Conservation (phyloP, 139 green algal genomes). For the Diplosphaera chodatii region DNA sequence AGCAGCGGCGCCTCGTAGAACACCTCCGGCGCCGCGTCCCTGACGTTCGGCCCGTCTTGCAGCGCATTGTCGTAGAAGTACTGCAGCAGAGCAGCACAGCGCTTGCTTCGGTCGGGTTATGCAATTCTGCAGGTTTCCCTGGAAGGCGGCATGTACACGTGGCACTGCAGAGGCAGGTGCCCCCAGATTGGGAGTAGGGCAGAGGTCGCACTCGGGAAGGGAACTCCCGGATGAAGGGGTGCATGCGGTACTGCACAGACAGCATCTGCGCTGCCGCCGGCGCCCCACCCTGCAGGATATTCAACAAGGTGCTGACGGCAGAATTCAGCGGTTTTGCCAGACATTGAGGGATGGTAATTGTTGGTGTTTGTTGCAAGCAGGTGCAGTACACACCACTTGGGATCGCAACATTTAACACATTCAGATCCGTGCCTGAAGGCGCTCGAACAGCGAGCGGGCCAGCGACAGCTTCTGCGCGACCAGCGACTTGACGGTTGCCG, state of each 20-base stretch:
- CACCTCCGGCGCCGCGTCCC: slow-evolving; percentile 13
- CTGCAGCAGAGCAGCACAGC: background rate
- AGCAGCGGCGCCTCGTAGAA: slow-evolving; percentile 57
- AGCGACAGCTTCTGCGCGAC: slow-evolving; percentile 49
- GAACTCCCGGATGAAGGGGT: slow-evolving; percentile 79
- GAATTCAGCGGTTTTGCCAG: too few relatives aligned
- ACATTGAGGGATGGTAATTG: too few relatives aligned
- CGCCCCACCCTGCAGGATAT: slow-evolving; percentile 15
- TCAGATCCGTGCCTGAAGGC: slow-evolving; percentile 35
- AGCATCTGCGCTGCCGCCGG: slow-evolving; percentile 43
- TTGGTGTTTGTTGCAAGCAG: background rate
- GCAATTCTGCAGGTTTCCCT: too few relatives aligned
- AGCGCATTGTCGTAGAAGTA: slow-evolving; percentile 73
- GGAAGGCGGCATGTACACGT: too few relatives aligned
- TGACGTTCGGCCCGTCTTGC: slow-evolving; percentile 36
- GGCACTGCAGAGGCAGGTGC: too few relatives aligned
- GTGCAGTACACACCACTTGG: too few relatives aligned
- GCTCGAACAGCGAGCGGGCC: slow-evolving; percentile 82
- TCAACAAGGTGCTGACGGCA: background rate
- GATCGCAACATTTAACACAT: too few relatives aligned
- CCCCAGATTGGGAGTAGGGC: too few relatives aligned
- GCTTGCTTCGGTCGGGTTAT: too few relatives aligned
- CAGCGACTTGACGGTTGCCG: slow-evolving; percentile 77
- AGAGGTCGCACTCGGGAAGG: slow-evolving; percentile 50
- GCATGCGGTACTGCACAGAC: slow-evolving; percentile 87